Percentiles rank a stretch among this genome's conserved stretches.
Evolutionary conservation across 805 yeast species (phyloP).

Genomic region (Lachancea nothofagi): DNA sequence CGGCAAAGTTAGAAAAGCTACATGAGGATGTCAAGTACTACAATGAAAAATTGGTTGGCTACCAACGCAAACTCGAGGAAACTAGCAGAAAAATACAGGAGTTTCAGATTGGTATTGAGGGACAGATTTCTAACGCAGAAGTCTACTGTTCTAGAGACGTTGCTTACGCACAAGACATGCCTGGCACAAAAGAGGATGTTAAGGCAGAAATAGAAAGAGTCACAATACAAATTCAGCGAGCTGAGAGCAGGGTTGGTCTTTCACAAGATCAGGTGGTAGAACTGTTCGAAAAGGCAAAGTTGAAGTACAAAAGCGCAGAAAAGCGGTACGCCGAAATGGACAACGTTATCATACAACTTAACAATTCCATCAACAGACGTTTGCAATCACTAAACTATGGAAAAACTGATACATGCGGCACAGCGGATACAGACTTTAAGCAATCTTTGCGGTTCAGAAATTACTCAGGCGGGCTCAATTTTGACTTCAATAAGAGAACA

Average conservation of each 20-base stretch:
- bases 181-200: slow-evolving; percentile 44
- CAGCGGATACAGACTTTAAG: slow-evolving; percentile 53
- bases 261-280: slow-evolving; percentile 50
- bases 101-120: slow-evolving; percentile 28
- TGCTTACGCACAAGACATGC: slow-evolving; percentile 36
- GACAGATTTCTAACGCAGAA: slow-evolving; percentile 30
- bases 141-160: slow-evolving; percentile 45
- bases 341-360: slow-evolving; percentile 29
- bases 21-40: slow-evolving; percentile 25
- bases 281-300: slow-evolving; percentile 42
- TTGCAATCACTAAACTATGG: slow-evolving; percentile 38
- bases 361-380: slow-evolving; percentile 41
- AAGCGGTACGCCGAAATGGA: slow-evolving; percentile 36
- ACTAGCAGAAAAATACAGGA: slow-evolving; percentile 25
- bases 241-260: slow-evolving; percentile 50
- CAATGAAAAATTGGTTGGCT: slow-evolving; percentile 14
- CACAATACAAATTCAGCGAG: slow-evolving; percentile 42
- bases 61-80: slow-evolving; percentile 19
- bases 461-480: slow-evolving; percentile 64
- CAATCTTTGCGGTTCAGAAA: slow-evolving; percentile 59
- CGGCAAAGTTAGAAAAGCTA: slow-evolving; percentile 19
- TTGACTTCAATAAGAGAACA: slow-evolving; percentile 49
- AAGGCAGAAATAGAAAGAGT: slow-evolving; percentile 44
- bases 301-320: slow-evolving; percentile 39
- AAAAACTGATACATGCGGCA: slow-evolving; percentile 38